These are phyloP conservation scores for Gaillardinia entomophila DNA, from an alignment of 805 yeast genomes.

Conservation along the genomic window DNA sequence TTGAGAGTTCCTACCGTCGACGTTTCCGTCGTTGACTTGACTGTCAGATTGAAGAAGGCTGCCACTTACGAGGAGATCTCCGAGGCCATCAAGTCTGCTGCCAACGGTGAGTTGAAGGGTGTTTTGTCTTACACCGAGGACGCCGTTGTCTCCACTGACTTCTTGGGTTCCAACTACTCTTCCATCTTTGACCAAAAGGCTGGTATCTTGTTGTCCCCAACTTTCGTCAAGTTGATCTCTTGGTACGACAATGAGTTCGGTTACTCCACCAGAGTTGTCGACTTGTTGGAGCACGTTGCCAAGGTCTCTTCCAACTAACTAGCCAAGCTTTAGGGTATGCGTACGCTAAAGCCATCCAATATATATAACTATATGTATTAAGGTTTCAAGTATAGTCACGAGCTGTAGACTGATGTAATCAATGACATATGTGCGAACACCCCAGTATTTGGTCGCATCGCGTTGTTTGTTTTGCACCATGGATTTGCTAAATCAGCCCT, in stretches of 20 bases:
- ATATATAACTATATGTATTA: not conserved
- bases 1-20: conserved; percentile 92
- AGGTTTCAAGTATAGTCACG: too few relatives aligned
- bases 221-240: conserved; percentile 84
- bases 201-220: conserved; percentile 81
- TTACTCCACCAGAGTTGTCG: conserved; percentile 94
- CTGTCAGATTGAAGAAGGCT: conserved; percentile 71
- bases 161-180: conserved; percentile 77
- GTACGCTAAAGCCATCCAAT: not conserved
- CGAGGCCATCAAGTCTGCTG: conserved; percentile 66
- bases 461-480: not conserved
- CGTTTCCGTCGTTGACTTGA: conserved; percentile 90
- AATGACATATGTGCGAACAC: too few relatives aligned
- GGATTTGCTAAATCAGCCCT: not conserved
- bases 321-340: conserved; percentile 5
- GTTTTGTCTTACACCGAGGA: conserved; percentile 88
- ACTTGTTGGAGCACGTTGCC: conserved; percentile 78
- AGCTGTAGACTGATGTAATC: too few relatives aligned
- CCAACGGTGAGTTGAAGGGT: conserved; percentile 77
- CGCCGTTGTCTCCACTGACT: conserved; percentile 86
- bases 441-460: too few relatives aligned
- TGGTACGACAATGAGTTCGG: conserved; percentile 98
- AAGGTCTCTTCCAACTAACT: conserved; percentile 26
- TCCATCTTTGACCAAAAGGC: conserved; percentile 90
- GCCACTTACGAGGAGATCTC: conserved; percentile 82